Evolutionary conservation across 31 red algal genomes (phyloP).

Genomic region (Bonnemaisonia californica): DNA sequence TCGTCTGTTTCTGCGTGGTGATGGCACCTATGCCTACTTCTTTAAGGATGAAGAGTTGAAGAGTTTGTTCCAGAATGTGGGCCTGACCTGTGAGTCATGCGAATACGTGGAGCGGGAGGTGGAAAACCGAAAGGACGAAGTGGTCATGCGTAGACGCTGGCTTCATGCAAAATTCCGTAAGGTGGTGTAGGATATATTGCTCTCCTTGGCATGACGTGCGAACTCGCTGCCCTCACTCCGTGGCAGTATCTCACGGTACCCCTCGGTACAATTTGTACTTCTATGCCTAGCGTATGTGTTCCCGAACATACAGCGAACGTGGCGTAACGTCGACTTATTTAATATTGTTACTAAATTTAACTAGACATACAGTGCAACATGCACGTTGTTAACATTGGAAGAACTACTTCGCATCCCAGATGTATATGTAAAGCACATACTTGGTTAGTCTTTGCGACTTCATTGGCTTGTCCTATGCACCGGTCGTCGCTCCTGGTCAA

Average conservation of each 20-base stretch:
- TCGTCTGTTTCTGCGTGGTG: conserved; percentile 43
- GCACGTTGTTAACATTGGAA: no score
- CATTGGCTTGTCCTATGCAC: conserved; percentile 32
- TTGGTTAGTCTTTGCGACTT: no score
- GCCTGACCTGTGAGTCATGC: conserved; percentile 34
- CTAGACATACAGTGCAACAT: no score
- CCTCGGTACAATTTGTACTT: no score
- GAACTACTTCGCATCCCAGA: no score
- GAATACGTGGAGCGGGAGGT: conserved; percentile 47
- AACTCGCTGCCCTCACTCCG: not conserved
- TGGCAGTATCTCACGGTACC: not conserved
- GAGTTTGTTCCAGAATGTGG: conserved; percentile 33
- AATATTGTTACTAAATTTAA: no score
- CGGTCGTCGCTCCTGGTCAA: conserved; percentile 54
- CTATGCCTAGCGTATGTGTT: no score
- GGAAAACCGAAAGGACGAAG: conserved; percentile 49
- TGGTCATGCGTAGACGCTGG: conserved; percentile 51
- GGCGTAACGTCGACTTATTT: no score
- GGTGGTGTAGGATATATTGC: not conserved
- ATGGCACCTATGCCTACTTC: conserved; percentile 77
- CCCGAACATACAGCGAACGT: no score
- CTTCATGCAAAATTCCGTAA: conserved; percentile 58
- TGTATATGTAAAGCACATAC: no score
- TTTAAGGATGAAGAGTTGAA: conserved; percentile 48
- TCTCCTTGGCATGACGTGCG: not conserved